Percentiles rank a stretch among this genome's conserved stretches.
Evolutionary conservation across 306 rosid genomes (phyloP).

Genomic region (Heteromeles arbutifolia): DNA sequence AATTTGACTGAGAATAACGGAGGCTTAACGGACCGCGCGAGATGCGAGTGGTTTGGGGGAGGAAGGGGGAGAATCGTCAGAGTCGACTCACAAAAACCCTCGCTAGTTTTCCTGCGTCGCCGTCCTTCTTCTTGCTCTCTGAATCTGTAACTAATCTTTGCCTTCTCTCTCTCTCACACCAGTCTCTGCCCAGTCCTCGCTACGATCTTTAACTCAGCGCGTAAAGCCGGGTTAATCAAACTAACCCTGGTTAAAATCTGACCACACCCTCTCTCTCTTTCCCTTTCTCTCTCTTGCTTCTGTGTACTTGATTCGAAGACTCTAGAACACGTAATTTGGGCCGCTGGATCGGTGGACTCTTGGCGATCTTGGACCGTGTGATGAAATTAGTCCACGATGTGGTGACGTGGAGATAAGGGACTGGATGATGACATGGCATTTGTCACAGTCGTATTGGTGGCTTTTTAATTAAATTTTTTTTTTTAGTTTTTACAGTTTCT

Average conservation of each 20-base stretch:
- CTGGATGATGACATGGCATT: slow-evolving; percentile 32
- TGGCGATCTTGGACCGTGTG: slow-evolving; percentile 22
- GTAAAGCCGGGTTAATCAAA: slow-evolving; percentile 21
- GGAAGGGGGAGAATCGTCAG: slow-evolving; percentile 26
- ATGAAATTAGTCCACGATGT: not conserved
- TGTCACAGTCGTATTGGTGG: not conserved
- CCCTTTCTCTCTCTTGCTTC: slow-evolving; percentile 2
- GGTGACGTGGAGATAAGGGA: slow-evolving; percentile 6
- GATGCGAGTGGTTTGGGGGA: not conserved
- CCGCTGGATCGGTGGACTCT: slow-evolving; percentile 27
- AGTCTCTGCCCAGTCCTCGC: not conserved
- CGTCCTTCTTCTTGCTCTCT: not conserved
- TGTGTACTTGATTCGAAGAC: slow-evolving; percentile 36
- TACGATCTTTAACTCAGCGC: slow-evolving; percentile 46
- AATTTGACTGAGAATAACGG: not conserved
- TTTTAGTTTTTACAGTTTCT: slow-evolving; percentile 1
- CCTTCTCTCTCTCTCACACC: not conserved
- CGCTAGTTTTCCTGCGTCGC: not conserved
- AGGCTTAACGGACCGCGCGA: not conserved
- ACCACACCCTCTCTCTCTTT: slow-evolving; percentile 18
- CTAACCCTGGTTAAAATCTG: slow-evolving; percentile 40
- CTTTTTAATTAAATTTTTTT: not conserved
- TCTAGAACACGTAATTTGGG: slow-evolving; percentile 40
- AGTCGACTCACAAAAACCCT: slow-evolving; percentile 35
- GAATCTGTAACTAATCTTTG: not conserved